These are phyloP conservation scores for Mycena amicta DNA, from an alignment of 768 basidiomycete species.

Conservation along the genomic window DNA sequence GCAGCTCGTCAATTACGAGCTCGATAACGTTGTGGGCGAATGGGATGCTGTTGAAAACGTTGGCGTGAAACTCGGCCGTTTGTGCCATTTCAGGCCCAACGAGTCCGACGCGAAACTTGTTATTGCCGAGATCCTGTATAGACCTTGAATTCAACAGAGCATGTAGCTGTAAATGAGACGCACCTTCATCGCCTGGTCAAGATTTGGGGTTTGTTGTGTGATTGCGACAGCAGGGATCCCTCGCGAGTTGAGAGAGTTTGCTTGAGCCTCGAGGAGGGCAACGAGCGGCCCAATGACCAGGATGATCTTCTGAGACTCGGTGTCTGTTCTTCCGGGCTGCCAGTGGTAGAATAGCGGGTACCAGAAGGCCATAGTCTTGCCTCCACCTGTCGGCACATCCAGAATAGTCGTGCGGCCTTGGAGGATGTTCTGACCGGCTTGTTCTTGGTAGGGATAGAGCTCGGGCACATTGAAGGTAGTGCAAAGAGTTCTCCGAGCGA, in stretches of 20 bases:
- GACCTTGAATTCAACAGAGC: not conserved
- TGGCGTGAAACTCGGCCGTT: conserved; percentile 6
- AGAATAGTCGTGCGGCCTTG: conserved; percentile 9
- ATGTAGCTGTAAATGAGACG: not conserved
- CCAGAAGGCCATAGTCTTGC: conserved; percentile 25
- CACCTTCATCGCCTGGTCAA: conserved; percentile 6
- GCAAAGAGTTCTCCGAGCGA: not conserved
- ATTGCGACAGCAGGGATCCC: conserved; percentile 10
- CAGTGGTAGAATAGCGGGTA: conserved; percentile 24
- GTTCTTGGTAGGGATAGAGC: conserved; percentile 8
- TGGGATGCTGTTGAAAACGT: conserved; percentile 10
- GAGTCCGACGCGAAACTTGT: conserved; percentile 19
- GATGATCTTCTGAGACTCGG: conserved; percentile 16
- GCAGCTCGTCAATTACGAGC: conserved; percentile 26
- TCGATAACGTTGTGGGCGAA: conserved; percentile 14
- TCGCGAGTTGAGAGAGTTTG: conserved; percentile 1
- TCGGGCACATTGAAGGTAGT: not conserved
- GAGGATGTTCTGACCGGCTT: conserved; percentile 13
- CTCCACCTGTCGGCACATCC: conserved; percentile 23
- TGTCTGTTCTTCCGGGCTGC: conserved; percentile 6
- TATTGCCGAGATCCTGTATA: conserved; percentile 5
- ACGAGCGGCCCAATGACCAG: conserved; percentile 22
- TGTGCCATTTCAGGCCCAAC: conserved; percentile 22
- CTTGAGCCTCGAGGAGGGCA: conserved; percentile 14
- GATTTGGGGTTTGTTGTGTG: conserved; percentile 1